Evolutionary conservation across 352 stramenopile genomes (phyloP).

Genomic region (Phytophthora palmivora): DNA sequence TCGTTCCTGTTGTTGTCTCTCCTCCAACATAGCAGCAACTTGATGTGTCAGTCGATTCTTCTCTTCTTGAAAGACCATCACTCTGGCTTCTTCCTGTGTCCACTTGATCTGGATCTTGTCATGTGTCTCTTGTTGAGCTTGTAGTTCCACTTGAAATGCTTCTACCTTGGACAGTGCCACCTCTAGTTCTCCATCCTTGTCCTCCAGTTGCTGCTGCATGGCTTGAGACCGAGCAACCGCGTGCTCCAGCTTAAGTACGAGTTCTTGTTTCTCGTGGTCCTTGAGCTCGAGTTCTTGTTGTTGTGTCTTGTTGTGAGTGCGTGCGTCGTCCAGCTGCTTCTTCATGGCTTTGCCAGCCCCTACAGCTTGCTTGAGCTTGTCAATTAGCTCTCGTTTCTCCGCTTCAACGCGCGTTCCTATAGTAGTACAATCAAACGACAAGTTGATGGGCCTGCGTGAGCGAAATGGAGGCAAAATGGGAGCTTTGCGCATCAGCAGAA

Average conservation of each 20-base stretch:
- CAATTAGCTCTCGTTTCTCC: slow-evolving; percentile 78
- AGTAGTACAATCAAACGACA: slow-evolving; percentile 30
- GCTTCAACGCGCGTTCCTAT: slow-evolving; percentile 50
- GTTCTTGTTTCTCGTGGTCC: slow-evolving; percentile 39
- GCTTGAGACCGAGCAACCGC: slow-evolving; percentile 55
- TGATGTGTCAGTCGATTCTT: slow-evolving; percentile 60
- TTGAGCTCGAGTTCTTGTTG: slow-evolving; percentile 20
- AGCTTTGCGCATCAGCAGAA: slow-evolving; percentile 24
- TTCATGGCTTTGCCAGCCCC: slow-evolving; percentile 73
- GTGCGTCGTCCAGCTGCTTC: slow-evolving; percentile 72
- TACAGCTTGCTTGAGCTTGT: slow-evolving; percentile 81
- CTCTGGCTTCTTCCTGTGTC: slow-evolving; percentile 54
- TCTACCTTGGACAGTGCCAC: slow-evolving; percentile 55
- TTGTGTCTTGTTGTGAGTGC: slow-evolving; percentile 55
- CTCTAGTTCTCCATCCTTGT: slow-evolving; percentile 56
- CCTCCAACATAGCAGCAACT: slow-evolving; percentile 44
- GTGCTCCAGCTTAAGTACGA: slow-evolving; percentile 59
- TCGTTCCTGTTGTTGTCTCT: slow-evolving; percentile 62
- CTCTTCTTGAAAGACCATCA: slow-evolving; percentile 63
- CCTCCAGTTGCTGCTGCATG: slow-evolving; percentile 61
- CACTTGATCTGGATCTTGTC: slow-evolving; percentile 39
- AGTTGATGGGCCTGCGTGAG: slow-evolving; percentile 17
- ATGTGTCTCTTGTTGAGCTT: slow-evolving; percentile 34
- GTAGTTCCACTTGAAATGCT: slow-evolving; percentile 62
- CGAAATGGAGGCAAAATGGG: slow-evolving; percentile 6